Conservation (phyloP, 495 filamentous ascomycete genomes). For the Podospora didyma region DNA sequence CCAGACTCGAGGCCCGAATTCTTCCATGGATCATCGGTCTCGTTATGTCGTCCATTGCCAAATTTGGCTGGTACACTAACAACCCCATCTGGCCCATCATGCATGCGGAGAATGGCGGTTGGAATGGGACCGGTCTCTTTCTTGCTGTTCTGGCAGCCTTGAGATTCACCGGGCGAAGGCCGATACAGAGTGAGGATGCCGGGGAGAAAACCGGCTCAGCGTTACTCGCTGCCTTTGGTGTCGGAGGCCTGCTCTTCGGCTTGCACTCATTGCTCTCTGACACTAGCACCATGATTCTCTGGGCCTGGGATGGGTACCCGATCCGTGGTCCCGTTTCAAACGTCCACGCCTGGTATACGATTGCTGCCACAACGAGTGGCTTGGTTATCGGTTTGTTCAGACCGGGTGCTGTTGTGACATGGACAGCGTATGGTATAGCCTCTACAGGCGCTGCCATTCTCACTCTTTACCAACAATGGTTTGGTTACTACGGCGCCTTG, state of each 20-base stretch:
- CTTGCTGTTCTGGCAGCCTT: slow-evolving; percentile 73
- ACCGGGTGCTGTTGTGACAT: slow-evolving; percentile 65
- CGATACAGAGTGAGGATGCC: slow-evolving; percentile 45
- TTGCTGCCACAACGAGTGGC: slow-evolving; percentile 81
- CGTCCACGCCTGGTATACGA: slow-evolving; percentile 80
- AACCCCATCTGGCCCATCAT: slow-evolving; percentile 97
- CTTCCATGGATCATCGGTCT: slow-evolving; percentile 79
- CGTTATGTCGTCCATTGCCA: slow-evolving; percentile 78
- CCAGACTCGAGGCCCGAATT: slow-evolving; percentile 74
- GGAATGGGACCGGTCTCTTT: slow-evolving; percentile 78
- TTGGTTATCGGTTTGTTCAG: slow-evolving; percentile 72
- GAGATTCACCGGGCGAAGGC: slow-evolving; percentile 58
- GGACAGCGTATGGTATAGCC: slow-evolving; percentile 76
- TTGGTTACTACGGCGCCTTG: slow-evolving; percentile 83
- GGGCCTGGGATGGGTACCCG: slow-evolving; percentile 98
- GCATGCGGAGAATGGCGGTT: slow-evolving; percentile 83
- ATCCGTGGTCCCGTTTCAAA: slow-evolving; percentile 84
- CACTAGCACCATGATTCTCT: slow-evolving; percentile 97
- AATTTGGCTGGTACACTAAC: slow-evolving; percentile 94
- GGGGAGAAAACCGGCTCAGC: slow-evolving; percentile 57
- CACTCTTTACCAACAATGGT: slow-evolving; percentile 78
- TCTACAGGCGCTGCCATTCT: slow-evolving; percentile 76
- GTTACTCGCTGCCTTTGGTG: slow-evolving; percentile 66
- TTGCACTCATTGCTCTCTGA: slow-evolving; percentile 92
- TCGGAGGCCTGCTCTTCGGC: slow-evolving; percentile 84